phyloP scores from a whole-genome alignment of 2,329 filamentous ascomycete species.

The Thielaviopsis populi region DNA sequence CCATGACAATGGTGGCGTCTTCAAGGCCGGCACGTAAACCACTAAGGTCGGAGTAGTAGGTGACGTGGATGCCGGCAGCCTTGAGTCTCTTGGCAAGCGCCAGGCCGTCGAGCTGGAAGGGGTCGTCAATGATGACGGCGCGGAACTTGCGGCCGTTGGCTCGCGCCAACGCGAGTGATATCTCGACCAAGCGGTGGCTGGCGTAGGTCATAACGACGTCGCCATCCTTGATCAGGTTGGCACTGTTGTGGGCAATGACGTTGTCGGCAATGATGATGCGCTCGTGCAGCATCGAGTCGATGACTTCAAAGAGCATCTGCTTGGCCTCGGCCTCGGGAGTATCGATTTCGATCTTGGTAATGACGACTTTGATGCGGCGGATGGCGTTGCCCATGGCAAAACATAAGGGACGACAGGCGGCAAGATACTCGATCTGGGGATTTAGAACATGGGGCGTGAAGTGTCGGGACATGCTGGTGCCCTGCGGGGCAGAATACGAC shows the following conservation, averaged over 20 bases:
- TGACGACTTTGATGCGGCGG: constrained; percentile 81
- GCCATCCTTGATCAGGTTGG: constrained; percentile 59
- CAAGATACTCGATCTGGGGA: constrained; percentile 88
- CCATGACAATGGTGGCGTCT: constrained; percentile 55
- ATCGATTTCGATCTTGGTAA: constrained; percentile 79
- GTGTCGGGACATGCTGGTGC: constrained; percentile 75
- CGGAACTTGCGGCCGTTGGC: constrained; percentile 57
- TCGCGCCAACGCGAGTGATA: constrained; percentile 60
- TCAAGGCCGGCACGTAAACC: constrained; percentile 61
- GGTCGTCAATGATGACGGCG: constrained; percentile 69
- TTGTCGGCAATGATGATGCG: constrained; percentile 76
- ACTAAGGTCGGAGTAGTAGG: constrained; percentile 64
- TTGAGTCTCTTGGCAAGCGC: constrained; percentile 53
- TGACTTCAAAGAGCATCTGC: constrained; percentile 57
- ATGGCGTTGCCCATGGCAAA: constrained; percentile 97
- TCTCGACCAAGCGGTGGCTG: constrained; percentile 72
- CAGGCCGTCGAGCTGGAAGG: constrained; percentile 37
- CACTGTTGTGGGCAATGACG: constrained; percentile 65
- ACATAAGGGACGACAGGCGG: constrained; percentile 85
- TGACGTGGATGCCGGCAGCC: constrained; percentile 55
- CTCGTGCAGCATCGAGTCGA: constrained; percentile 82
- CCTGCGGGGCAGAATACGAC: constrained; percentile 77
- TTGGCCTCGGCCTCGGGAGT: constrained; percentile 72
- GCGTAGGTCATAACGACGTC: constrained; percentile 80
- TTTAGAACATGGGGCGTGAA: constrained; percentile 82